Conservation (phyloP, 345 rosid genomes). For the Hibiscus mutabilis region DNA sequence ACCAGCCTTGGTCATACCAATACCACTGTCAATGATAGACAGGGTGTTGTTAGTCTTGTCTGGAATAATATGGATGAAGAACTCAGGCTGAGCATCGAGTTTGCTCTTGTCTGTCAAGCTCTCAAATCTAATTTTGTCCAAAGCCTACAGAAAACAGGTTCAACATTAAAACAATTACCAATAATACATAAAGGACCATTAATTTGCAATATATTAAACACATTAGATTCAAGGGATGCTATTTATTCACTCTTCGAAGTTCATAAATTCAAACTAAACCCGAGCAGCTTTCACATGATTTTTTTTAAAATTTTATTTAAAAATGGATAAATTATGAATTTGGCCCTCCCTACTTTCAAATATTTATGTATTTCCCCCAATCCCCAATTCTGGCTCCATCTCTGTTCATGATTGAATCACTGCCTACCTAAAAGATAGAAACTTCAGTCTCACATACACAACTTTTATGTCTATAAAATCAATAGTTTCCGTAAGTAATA, state of each 20-base stretch:
- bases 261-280: neutral
- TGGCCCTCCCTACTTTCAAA: too few relatives aligned
- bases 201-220: neutral
- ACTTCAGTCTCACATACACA: too few relatives aligned
- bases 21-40: constrained; percentile 69
- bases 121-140: constrained; percentile 85
- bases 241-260: neutral
- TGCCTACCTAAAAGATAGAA: too few relatives aligned
- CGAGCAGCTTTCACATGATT: too few relatives aligned
- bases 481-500: too few relatives aligned
- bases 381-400: too few relatives aligned
- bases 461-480: too few relatives aligned
- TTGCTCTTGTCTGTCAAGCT: constrained; percentile 87
- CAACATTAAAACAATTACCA: neutral
- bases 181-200: neutral
- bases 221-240: neutral
- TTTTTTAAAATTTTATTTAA: too few relatives aligned
- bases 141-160: constrained; percentile 34
- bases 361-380: too few relatives aligned
- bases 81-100: constrained; percentile 77
- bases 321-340: too few relatives aligned
- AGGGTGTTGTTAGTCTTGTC: constrained; percentile 62
- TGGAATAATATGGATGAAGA: constrained; percentile 74
- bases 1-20: constrained; percentile 96
- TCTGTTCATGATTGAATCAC: too few relatives aligned